Base-by-base conservation (phyloP, 164 flowering plant genomes). In the Stephania yunnanensis region DNA sequence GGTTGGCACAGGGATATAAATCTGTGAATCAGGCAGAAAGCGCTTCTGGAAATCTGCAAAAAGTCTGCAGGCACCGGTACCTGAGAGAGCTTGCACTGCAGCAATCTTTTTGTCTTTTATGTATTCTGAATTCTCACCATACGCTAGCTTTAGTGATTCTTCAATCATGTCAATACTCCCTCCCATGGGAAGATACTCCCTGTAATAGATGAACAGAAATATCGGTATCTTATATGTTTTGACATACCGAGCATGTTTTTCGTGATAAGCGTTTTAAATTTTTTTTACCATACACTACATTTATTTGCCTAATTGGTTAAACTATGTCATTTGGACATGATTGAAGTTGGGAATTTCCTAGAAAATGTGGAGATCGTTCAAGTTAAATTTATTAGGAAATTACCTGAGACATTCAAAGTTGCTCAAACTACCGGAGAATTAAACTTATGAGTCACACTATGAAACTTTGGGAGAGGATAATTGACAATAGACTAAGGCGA, bases 101-200 rank as follows among this genome's bases (percentile, higher is more conserved):
- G 99, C 99, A 77, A 93, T 89, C 77, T 86, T 78, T 79, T 90
- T 91, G 71, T 92, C 97, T 80, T 89, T 93, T 67, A 95, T 87
- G 53, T 88, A 81, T 48, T 90, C 91, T 69, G 98, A 92, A 74
- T 90, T 84, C 78, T 93, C 99, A 19, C 99, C 99, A 85, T 93
- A 95, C 0, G 99, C 99, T 71, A 93, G 85, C 87, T 91, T 93
- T 84, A 95, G 70, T 50, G 97, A 86, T 80, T 93, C 95, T 80
- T 92, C 92, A 8, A 91, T 84, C 97, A 95, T 92, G 36, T 87
- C 87, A 64, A 84, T 77, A 74, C 97, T 95, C 77, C 99, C 99
- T 70, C 97, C 99, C 97, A 95, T 95, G 15, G 99, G 99, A 81
- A 95, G 97, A 84, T 95, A 95, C 76, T 95, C 99, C 99, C 99